A percentile compares a stretch with the other conserved stretches of the same genome.
Evolutionary conservation across 2,329 filamentous ascomycete genomes (phyloP).

Genomic region (Curvularia spicifera): DNA sequence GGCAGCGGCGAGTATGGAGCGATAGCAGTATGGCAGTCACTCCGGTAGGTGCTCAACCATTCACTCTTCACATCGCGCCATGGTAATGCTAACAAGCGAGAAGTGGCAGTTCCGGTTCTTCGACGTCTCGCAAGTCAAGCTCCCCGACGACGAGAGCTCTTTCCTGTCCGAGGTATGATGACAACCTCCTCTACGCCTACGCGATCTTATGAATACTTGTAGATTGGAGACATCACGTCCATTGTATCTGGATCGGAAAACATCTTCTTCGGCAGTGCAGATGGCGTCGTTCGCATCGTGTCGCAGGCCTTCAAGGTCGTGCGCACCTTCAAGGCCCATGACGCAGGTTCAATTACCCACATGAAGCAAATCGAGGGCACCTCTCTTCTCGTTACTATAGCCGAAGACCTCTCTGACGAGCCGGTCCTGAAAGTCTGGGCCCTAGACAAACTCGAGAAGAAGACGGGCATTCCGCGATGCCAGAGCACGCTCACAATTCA

Average conservation of each 20-base stretch:
- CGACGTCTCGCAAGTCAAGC: slow-evolving; percentile 84
- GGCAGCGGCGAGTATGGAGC: slow-evolving; percentile 31
- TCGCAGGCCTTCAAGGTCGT: slow-evolving; percentile 86
- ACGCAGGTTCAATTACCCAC: slow-evolving; percentile 79
- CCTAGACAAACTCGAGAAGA: slow-evolving; percentile 90
- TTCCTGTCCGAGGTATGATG: slow-evolving; percentile 76
- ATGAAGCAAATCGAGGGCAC: slow-evolving; percentile 92
- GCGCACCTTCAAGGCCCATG: slow-evolving; percentile 85
- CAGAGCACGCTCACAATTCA: slow-evolving; percentile 84
- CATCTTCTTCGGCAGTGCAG: slow-evolving; percentile 83
- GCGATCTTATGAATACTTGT: slow-evolving; percentile 36
- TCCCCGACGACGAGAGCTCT: slow-evolving; percentile 78
- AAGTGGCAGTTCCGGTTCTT: slow-evolving; percentile 99
- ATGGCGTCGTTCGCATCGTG: slow-evolving; percentile 87
- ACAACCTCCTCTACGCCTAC: slow-evolving; percentile 12
- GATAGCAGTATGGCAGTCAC: slow-evolving; percentile 52
- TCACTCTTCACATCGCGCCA: slow-evolving; percentile 3
- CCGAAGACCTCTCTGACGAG: slow-evolving; percentile 86
- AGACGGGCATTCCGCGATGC: slow-evolving; percentile 86
- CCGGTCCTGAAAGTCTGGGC: slow-evolving; percentile 97
- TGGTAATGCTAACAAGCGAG: slow-evolving; percentile 32
- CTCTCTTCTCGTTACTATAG: slow-evolving; percentile 81
- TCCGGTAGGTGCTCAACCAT: slow-evolving; percentile 40
- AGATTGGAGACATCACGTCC: slow-evolving; percentile 74
- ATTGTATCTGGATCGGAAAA: slow-evolving; percentile 87